Conservation (phyloP, 2,329 filamentous ascomycete species). For the Ampelomyces quisqualis region DNA sequence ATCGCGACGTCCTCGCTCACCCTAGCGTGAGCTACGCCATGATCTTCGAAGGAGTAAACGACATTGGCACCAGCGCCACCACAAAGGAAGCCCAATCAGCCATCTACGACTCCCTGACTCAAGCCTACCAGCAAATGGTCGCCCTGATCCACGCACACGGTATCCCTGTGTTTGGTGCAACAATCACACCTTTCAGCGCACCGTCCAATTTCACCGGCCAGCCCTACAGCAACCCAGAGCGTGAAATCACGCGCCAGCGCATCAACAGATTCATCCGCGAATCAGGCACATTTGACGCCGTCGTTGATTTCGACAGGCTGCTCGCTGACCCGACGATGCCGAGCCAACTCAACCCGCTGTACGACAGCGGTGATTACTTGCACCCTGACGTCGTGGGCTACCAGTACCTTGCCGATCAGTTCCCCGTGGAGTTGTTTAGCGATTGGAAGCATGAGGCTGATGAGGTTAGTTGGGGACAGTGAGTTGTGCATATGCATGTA, state of each 20-base stretch:
- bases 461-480: constrained; percentile 2
- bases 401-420: constrained; percentile 58
- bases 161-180: constrained; percentile 62
- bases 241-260: constrained; percentile 58
- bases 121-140: constrained; percentile 60
- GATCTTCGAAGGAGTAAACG: constrained; percentile 66
- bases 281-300: constrained; percentile 59
- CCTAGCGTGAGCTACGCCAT: constrained; percentile 62
- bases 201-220: constrained; percentile 46
- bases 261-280: constrained; percentile 64
- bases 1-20: constrained; percentile 62
- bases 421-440: constrained; percentile 58
- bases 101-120: constrained; percentile 55
- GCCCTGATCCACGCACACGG: constrained; percentile 55
- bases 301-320: constrained; percentile 63
- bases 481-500: too few species aligned
- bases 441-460: constrained; percentile 2
- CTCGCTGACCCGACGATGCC: constrained; percentile 54
- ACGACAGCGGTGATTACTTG: constrained; percentile 64
- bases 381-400: constrained; percentile 64
- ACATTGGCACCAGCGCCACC: constrained; percentile 59
- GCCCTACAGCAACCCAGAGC: constrained; percentile 55
- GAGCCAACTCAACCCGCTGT: constrained; percentile 52
- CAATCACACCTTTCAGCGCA: constrained; percentile 64
- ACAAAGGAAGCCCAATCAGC: constrained; percentile 49